Percentiles rank a stretch among this genome's conserved stretches.
Evolutionary conservation across 805 yeast genomes (phyloP).

Genomic region (Monosporozyma siamensis): DNA sequence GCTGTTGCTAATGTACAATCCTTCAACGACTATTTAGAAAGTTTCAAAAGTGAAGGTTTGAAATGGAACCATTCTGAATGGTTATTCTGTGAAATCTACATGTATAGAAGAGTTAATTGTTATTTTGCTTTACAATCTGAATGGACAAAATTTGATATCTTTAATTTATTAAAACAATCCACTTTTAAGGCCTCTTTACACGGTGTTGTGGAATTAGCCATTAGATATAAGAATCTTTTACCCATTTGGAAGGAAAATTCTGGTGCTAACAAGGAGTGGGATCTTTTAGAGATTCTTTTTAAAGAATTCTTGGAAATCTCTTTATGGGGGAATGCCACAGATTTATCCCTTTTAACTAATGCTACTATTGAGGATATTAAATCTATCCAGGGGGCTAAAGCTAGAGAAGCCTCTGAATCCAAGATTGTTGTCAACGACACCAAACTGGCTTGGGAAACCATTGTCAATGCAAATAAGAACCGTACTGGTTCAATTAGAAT

Average conservation of each 20-base stretch:
- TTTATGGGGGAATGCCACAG: slow-evolving; percentile 98
- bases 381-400: slow-evolving; percentile 83
- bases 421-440: slow-evolving; percentile 73
- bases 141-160: slow-evolving; percentile 57
- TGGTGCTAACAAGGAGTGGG: slow-evolving; percentile 28
- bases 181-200: slow-evolving; percentile 65
- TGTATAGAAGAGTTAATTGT: slow-evolving; percentile 58
- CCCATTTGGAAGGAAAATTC: slow-evolving; percentile 17
- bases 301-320: slow-evolving; percentile 81
- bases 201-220: slow-evolving; percentile 77
- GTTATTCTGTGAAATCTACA: slow-evolving; percentile 77
- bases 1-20: slow-evolving; percentile 38
- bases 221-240: slow-evolving; percentile 42
- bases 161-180: slow-evolving; percentile 55
- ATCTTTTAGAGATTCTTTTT: slow-evolving; percentile 49
- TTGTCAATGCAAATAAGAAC: slow-evolving; percentile 16
- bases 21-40: slow-evolving; percentile 47
- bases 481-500: slow-evolving; percentile 38
- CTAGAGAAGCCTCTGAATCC: slow-evolving; percentile 70
- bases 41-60: not conserved
- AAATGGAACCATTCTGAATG: slow-evolving; percentile 87
- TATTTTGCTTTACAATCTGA: slow-evolving; percentile 33
- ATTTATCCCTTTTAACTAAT: slow-evolving; percentile 78
- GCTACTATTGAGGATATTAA: slow-evolving; percentile 86
- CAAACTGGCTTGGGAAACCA: slow-evolving; percentile 51